These are phyloP conservation scores for Bipolaris victoriae DNA, from an alignment of 2,329 filamentous ascomycete genomes.

Conservation along the genomic window DNA sequence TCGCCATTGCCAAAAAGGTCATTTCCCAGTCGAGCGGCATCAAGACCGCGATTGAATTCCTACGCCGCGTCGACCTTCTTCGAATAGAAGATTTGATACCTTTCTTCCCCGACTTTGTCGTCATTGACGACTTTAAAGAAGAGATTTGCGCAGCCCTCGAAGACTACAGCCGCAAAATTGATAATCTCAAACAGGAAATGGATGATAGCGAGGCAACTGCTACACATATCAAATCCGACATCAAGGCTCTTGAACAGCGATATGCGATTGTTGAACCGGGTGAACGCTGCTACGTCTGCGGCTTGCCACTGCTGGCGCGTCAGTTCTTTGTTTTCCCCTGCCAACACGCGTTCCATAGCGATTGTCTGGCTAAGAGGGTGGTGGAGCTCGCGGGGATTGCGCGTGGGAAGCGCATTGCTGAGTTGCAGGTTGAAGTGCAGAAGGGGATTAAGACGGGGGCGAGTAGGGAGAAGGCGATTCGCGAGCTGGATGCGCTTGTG, in stretches of 20 bases:
- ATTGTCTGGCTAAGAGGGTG: conserved; percentile 86
- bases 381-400: conserved; percentile 79
- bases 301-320: conserved; percentile 80
- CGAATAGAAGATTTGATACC: conserved; percentile 97
- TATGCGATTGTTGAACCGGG: conserved; percentile 97
- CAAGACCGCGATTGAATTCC: conserved; percentile 85
- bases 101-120: conserved; percentile 97
- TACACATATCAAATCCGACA: conserved; percentile 87
- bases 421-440: conserved; percentile 83
- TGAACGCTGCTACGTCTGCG: conserved; percentile 90
- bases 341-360: conserved; percentile 96
- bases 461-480: conserved; percentile 80
- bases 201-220: conserved; percentile 90
- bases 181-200: conserved; percentile 89
- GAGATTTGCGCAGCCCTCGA: conserved; percentile 95
- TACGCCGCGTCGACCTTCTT: conserved; percentile 87
- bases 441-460: conserved; percentile 73
- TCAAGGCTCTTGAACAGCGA: conserved; percentile 80
- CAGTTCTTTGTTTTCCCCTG: conserved; percentile 99
- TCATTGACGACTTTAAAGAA: conserved; percentile 99
- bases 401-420: conserved; percentile 78
- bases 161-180: conserved; percentile 90
- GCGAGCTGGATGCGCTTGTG: conserved; percentile 89
- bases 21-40: conserved; percentile 86
- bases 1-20: conserved; percentile 92